Base-by-base conservation (phyloP, 2,329 filamentous ascomycete species). In the Sarocladium strictum region DNA sequence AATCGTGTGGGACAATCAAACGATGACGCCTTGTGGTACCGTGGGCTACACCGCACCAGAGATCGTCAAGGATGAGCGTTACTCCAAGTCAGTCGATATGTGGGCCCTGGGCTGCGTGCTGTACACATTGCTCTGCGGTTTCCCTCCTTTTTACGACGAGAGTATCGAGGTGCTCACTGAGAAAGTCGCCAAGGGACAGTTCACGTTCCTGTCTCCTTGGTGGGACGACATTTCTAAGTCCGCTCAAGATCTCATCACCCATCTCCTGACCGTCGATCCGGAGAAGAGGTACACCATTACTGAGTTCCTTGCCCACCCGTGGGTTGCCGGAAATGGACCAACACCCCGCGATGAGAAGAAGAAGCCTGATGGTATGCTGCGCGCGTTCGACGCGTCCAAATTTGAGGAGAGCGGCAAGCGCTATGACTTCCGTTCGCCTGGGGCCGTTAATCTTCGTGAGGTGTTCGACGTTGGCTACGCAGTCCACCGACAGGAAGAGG, bases 81-180 rank as follows among this genome's bases (percentile, higher is more conserved):
- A 99, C 71, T 97, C 93, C 35, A 99, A 97, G 77, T 95, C 90
- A 53, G 94, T 99, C 45, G 94, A 99, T 66, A 99, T 99, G 94
- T 99, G 94, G 94, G 94, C 94, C 3, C 73, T 99, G 29, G 94
- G 94, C 14, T 99, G 94, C 68, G 94, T 99, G 11, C 78, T 99
- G 4, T 99, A 99, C 75, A 99, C 94, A 1, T 77, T 99, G 1
- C 86, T 99, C 15, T 99, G 94, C 64, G 94, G 94, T 14, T 99
- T 99, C 75, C 94, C 94, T 10, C 94, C 94, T 2, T 99, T 99
- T 72, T 96, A 99, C 70, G 94, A 99, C 63, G 94, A 99, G 73
- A 96, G 90, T 65, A 97, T 99, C 61, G 91, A 96, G 66, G 87
- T 96, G 1, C 81, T 99, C 57, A 97, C 94, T 1, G 93, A 99